phyloP scores from a whole-genome alignment of 805 yeast genomes.

The Sungouiozyma intestinalis region DNA sequence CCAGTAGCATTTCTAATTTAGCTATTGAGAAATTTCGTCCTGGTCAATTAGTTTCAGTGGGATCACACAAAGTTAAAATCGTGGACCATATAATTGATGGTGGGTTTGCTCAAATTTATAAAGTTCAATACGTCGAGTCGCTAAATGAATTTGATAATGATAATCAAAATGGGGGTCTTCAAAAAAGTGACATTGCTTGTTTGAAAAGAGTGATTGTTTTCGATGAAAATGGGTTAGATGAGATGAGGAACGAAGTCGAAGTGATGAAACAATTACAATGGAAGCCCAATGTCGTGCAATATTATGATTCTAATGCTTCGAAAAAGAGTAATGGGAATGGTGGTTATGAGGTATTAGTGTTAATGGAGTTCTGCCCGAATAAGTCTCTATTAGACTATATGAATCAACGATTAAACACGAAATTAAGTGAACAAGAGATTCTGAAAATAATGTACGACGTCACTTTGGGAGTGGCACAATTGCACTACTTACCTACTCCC shows the following conservation, averaged over 20 bases:
- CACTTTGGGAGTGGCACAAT: conserved; percentile 64
- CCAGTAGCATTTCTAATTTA: conserved; percentile 4
- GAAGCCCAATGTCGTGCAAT: conserved; percentile 51
- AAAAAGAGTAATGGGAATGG: conserved; percentile 31
- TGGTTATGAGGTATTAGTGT: conserved; percentile 75
- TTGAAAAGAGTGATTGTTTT: conserved; percentile 66
- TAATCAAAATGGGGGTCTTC: conserved; percentile 25
- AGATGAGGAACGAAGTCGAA: conserved; percentile 64
- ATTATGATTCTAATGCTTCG: conserved; percentile 70
- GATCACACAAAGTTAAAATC: conserved; percentile 47
- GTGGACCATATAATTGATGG: conserved; percentile 56
- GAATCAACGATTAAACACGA: conserved; percentile 76
- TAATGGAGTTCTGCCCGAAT: conserved; percentile 91
- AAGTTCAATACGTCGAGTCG: conserved; percentile 38
- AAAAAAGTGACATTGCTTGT: conserved; percentile 44
- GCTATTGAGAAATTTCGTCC: conserved; percentile 12
- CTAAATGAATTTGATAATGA: conserved; percentile 16
- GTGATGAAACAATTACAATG: conserved; percentile 57
- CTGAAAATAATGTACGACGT: conserved; percentile 77
- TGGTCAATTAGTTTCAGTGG: conserved; percentile 51
- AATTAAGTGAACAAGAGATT: conserved; percentile 66
- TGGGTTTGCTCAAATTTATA: conserved; percentile 75
- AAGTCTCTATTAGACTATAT: conserved; percentile 80
- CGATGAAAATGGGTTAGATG: conserved; percentile 55
- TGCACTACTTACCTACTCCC: conserved; percentile 64